Percentiles rank a stretch among this genome's conserved stretches.
Evolutionary conservation across 2,329 filamentous ascomycete genomes (phyloP).

Genomic region (Exophiala sp.): DNA sequence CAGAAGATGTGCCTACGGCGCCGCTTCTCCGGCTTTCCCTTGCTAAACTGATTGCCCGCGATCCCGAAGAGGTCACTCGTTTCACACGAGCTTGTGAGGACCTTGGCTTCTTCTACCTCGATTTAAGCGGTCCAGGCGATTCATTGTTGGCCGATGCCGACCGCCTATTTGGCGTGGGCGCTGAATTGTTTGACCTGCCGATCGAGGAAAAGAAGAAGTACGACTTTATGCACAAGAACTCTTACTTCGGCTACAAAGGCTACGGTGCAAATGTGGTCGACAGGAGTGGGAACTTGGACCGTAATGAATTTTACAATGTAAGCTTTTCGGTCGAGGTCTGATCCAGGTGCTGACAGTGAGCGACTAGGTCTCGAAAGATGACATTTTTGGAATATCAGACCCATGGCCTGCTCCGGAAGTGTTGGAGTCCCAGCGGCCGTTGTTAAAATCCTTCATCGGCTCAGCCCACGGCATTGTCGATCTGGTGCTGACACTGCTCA

Average conservation of each 20-base stretch:
- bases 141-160: conserved; percentile 42
- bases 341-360: conserved; percentile 10
- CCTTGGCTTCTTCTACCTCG: conserved; percentile 54
- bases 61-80: conserved; percentile 34
- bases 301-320: conserved; percentile 53
- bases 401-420: conserved; percentile 41
- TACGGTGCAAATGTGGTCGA: conserved; percentile 46
- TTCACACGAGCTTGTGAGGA: conserved; percentile 41
- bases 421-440: conserved; percentile 35
- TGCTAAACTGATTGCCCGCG: conserved; percentile 35
- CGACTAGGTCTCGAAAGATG: conserved; percentile 47
- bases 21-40: conserved; percentile 42
- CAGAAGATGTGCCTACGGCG: conserved; percentile 39
- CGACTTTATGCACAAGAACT: conserved; percentile 46
- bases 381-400: conserved; percentile 40
- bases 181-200: conserved; percentile 45
- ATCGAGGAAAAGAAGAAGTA: conserved; percentile 51
- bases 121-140: conserved; percentile 40
- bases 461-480: conserved; percentile 43
- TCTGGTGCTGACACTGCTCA: conserved; percentile 42
- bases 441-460: conserved; percentile 42
- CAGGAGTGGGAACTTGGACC: conserved; percentile 44
- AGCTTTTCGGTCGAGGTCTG: conserved; percentile 9
- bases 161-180: conserved; percentile 43
- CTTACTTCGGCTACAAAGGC: conserved; percentile 51